These are phyloP conservation scores for Climacium dendroides DNA, from an alignment of 225 moss, liverwort and hornwort genomes.

Conservation along the genomic window DNA sequence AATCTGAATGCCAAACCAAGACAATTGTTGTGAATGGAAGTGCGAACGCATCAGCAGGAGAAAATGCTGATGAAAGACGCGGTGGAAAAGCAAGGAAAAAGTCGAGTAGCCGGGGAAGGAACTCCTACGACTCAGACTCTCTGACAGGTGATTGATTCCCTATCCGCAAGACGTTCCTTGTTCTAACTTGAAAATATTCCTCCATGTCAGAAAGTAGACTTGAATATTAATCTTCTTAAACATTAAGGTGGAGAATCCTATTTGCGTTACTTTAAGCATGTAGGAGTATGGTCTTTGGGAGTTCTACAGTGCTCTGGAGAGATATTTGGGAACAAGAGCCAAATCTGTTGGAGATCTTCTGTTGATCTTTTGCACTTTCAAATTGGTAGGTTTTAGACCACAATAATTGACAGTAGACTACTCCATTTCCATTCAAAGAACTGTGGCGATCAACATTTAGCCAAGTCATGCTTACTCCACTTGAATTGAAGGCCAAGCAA, in stretches of 20 bases:
- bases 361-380: neutral
- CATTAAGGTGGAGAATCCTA: neutral
- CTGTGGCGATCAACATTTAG: neutral
- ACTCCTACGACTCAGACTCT: conserved; percentile 17
- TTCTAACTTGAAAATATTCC: neutral
- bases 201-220: neutral
- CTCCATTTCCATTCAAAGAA: neutral
- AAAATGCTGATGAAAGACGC: neutral
- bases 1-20: neutral
- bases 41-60: neutral
- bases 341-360: neutral
- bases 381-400: neutral
- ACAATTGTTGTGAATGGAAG: neutral
- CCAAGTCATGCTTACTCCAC: neutral
- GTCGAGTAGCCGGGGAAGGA: neutral
- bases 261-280: neutral
- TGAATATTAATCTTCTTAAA: neutral
- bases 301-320: neutral
- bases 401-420: neutral
- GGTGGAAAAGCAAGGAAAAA: conserved; percentile 3
- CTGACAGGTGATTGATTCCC: conserved; percentile 3
- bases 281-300: neutral
- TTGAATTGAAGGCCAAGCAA: neutral
- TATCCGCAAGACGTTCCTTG: neutral
- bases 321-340: neutral